A percentile compares a stretch with the other conserved stretches of the same genome.
phyloP scores from a whole-genome alignment of 441 rosid species.

The Jatropha podagrica region DNA sequence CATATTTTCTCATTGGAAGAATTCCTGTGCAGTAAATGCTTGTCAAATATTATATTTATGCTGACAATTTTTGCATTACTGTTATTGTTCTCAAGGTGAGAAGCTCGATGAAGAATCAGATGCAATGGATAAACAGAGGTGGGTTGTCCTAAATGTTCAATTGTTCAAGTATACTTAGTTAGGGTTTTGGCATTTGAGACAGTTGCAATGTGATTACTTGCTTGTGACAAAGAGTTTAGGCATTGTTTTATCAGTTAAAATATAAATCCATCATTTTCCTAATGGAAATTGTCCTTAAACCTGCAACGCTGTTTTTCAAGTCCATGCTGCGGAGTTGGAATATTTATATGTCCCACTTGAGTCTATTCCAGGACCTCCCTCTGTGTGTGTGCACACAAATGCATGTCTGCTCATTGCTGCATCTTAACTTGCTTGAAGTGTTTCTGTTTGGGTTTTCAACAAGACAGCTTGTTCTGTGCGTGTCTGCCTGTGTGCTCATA shows the following conservation, averaged over 20 bases:
- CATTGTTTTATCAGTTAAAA: not conserved
- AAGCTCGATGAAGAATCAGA: slow-evolving; percentile 34
- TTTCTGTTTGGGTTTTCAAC: not conserved
- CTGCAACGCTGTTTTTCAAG: not conserved
- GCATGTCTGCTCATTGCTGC: not conserved
- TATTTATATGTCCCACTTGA: no score
- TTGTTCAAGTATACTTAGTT: not conserved
- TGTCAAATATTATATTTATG: not conserved
- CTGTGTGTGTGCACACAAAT: not conserved
- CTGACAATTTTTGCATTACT: slow-evolving; percentile 19
- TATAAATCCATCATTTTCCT: not conserved
- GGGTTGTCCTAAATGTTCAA: slow-evolving; percentile 13
- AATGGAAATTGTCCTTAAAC: not conserved
- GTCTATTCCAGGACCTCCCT: not conserved
- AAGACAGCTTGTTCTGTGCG: not conserved
- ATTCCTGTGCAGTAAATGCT: not conserved
- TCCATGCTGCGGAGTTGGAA: no score
- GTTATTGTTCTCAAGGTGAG: slow-evolving; percentile 33
- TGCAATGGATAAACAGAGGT: slow-evolving; percentile 33
- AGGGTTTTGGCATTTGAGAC: not conserved
- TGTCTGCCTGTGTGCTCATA: not conserved
- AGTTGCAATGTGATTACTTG: slow-evolving; percentile 4
- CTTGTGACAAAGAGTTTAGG: not conserved
- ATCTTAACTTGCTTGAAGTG: not conserved
- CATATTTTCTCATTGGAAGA: not conserved